Conservation (phyloP, 805 yeast species). For the Kregervanrija delftensis region DNA sequence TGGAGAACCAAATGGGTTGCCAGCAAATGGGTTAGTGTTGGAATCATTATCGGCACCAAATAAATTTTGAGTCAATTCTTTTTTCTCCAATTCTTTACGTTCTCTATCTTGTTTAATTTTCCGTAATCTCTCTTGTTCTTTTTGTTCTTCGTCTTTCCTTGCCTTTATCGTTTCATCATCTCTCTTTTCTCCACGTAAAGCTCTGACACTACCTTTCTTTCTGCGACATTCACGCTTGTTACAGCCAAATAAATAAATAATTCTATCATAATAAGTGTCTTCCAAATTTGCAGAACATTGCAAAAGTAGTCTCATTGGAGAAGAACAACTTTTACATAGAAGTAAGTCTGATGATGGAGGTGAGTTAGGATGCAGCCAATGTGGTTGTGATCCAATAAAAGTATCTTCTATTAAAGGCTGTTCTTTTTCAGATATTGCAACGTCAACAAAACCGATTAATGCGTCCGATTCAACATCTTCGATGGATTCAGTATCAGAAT, state of each 20-base stretch:
- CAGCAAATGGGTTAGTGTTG: conserved; percentile 18
- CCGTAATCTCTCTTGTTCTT: conserved; percentile 37
- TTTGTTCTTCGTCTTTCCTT: conserved; percentile 34
- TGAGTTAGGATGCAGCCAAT: conserved; percentile 61
- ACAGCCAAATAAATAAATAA: conserved; percentile 77
- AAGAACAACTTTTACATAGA: conserved; percentile 60
- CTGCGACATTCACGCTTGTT: conserved; percentile 55
- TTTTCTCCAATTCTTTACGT: conserved; percentile 34
- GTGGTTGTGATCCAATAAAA: conserved; percentile 73
- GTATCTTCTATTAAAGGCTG: conserved; percentile 53
- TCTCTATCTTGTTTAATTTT: conserved; percentile 34
- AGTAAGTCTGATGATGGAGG: conserved; percentile 47
- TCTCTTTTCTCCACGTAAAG: conserved; percentile 67
- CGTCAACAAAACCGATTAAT: conserved; percentile 59
- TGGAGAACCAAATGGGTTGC: conserved; percentile 18
- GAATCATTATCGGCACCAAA: conserved; percentile 12
- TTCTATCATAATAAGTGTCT: conserved; percentile 67
- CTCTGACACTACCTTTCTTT: conserved; percentile 63
- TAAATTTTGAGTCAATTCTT: conserved; percentile 29
- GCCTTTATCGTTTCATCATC: conserved; percentile 43
- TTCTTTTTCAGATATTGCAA: conserved; percentile 44
- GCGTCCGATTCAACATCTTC: conserved; percentile 29
- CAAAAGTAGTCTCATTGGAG: conserved; percentile 55
- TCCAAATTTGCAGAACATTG: conserved; percentile 82
- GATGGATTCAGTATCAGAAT: conserved; percentile 12